Evolutionary conservation across 306 rosid species (phyloP).

Genomic region (Fragaria iinumae): DNA sequence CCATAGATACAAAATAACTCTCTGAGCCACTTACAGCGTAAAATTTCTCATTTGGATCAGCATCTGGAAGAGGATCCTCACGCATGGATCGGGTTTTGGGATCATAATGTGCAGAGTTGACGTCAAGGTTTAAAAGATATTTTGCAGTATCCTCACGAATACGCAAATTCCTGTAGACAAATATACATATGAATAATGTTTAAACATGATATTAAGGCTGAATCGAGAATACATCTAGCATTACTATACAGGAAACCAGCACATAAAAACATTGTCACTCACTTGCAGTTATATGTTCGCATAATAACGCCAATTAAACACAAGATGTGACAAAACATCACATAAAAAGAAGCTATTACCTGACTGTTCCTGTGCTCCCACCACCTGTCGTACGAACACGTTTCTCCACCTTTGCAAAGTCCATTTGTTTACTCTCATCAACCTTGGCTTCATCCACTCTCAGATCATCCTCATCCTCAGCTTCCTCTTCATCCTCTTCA

Average conservation of each 20-base stretch:
- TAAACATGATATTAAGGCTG: neutral
- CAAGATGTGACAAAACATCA: neutral
- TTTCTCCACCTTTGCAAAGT: constrained; percentile 78
- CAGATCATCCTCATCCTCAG: constrained; percentile 54
- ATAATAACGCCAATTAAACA: neutral
- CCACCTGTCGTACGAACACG: constrained; percentile 74
- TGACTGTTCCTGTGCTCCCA: constrained; percentile 72
- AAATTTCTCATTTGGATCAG: constrained; percentile 66
- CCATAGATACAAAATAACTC: neutral
- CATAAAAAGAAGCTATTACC: constrained; percentile 33
- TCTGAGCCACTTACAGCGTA: constrained; percentile 23
- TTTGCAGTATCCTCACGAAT: constrained; percentile 68
- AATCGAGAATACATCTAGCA: neutral
- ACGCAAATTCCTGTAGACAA: constrained; percentile 46
- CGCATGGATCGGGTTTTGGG: constrained; percentile 72
- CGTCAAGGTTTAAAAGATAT: constrained; percentile 62
- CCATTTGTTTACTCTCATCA: constrained; percentile 72
- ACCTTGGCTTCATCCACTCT: constrained; percentile 74
- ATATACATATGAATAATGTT: neutral
- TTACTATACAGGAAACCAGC: neutral
- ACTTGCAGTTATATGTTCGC: neutral
- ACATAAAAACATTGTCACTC: neutral
- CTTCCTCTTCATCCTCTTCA: constrained; percentile 37
- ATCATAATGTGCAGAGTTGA: constrained; percentile 60
- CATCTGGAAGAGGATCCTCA: constrained; percentile 72